Conservation (phyloP, 495 filamentous ascomycete species). For the Penicillium crystallinum region DNA sequence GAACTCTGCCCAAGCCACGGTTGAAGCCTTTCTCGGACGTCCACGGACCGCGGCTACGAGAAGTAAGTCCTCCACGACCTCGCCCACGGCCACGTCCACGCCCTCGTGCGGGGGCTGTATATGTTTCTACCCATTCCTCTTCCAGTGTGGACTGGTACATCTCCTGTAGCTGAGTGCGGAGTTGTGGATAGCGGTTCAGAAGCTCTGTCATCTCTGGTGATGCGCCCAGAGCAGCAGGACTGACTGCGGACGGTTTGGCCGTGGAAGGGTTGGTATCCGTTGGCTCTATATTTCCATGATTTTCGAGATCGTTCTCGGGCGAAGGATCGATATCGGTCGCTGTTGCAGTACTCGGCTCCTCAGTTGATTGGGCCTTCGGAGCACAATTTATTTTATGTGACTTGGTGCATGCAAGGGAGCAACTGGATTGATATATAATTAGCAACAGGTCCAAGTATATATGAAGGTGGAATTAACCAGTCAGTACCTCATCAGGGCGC, state of each 20-base stretch:
- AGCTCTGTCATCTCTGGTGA: slow-evolving; percentile 46
- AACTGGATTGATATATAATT: slow-evolving; percentile 42
- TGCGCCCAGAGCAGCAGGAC: slow-evolving; percentile 20
- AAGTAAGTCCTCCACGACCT: slow-evolving; percentile 36
- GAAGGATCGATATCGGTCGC: slow-evolving; percentile 8
- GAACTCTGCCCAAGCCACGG: slow-evolving; percentile 36
- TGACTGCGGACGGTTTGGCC: background rate
- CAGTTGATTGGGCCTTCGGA: slow-evolving; percentile 27
- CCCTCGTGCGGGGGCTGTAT: slow-evolving; percentile 14
- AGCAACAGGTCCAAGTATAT: background rate
- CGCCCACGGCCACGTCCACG: slow-evolving; percentile 31
- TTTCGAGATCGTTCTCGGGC: slow-evolving; percentile 3
- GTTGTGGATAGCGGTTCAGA: slow-evolving; percentile 47
- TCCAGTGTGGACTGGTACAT: slow-evolving; percentile 50
- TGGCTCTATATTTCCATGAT: background rate
- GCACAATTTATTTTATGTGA: slow-evolving; percentile 54
- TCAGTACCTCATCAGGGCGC: slow-evolving; percentile 56
- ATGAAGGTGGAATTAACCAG: background rate
- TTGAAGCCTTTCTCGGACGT: slow-evolving; percentile 45
- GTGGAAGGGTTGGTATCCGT: slow-evolving; percentile 3
- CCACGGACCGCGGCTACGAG: slow-evolving; percentile 38
- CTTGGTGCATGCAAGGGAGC: slow-evolving; percentile 63
- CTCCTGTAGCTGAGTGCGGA: slow-evolving; percentile 43
- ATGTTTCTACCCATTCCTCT: slow-evolving; percentile 39
- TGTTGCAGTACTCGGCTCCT: slow-evolving; percentile 29